These are phyloP conservation scores for Noccaea bulbosa DNA, from an alignment of 345 rosid species.

Conservation along the genomic window DNA sequence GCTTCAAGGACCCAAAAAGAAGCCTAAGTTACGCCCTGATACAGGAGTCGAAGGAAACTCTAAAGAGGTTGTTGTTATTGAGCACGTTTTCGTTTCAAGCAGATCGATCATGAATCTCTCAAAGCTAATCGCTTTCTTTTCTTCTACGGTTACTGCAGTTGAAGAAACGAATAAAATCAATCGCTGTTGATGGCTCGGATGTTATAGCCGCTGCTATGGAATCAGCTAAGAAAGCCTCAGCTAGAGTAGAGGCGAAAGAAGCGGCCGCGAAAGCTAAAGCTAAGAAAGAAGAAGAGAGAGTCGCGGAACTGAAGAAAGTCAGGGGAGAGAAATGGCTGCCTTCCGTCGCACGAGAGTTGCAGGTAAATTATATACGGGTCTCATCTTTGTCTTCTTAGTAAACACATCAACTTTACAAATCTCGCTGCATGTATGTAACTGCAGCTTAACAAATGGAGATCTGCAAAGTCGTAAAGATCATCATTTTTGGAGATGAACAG, in stretches of 20 bases:
- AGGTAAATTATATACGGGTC: slow-evolving; percentile 37
- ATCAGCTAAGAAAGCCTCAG: slow-evolving; percentile 55
- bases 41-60: slow-evolving; percentile 57
- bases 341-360: slow-evolving; percentile 63
- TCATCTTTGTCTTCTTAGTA: not conserved
- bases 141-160: slow-evolving; percentile 51
- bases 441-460: slow-evolving; percentile 34
- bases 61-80: too few relatives aligned
- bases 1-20: slow-evolving; percentile 65
- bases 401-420: slow-evolving; percentile 11
- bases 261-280: slow-evolving; percentile 69
- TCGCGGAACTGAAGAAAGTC: slow-evolving; percentile 65
- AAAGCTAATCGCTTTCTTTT: not conserved
- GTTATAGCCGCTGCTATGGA: slow-evolving; percentile 64
- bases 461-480: slow-evolving; percentile 25
- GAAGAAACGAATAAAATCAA: slow-evolving; percentile 52
- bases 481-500: slow-evolving; percentile 10
- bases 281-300: slow-evolving; percentile 80
- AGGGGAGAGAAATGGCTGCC: slow-evolving; percentile 93
- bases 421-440: not conserved
- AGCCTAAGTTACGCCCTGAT: slow-evolving; percentile 73
- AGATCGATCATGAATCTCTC: not conserved
- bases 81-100: too few relatives aligned
- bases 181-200: slow-evolving; percentile 70
- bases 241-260: slow-evolving; percentile 67